A percentile compares a stretch with the other conserved stretches of the same genome.
phyloP scores from a whole-genome alignment of 2,329 filamentous ascomycete genomes.

The Xylaria sp. region DNA sequence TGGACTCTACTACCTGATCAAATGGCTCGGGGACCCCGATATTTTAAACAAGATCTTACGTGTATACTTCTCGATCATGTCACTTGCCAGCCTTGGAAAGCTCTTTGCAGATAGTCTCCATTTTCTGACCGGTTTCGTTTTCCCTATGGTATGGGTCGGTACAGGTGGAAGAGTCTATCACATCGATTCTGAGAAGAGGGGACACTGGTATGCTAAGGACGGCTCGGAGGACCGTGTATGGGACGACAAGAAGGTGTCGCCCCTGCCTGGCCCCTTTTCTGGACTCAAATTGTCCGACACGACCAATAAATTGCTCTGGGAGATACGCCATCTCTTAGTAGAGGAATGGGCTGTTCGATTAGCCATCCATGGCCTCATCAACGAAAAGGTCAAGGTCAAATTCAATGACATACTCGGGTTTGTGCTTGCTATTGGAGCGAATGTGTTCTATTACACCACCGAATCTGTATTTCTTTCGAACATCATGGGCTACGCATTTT shows the following conservation, averaged over 20 bases:
- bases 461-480: slow-evolving; percentile 75
- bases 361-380: slow-evolving; percentile 62
- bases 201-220: slow-evolving; percentile 52
- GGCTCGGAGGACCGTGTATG: slow-evolving; percentile 44
- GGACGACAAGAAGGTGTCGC: slow-evolving; percentile 51
- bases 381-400: slow-evolving; percentile 62
- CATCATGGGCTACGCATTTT: slow-evolving; percentile 86
- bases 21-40: slow-evolving; percentile 84
- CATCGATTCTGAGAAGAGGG: slow-evolving; percentile 56
- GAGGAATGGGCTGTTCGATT: slow-evolving; percentile 64
- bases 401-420: slow-evolving; percentile 68
- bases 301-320: slow-evolving; percentile 57
- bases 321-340: slow-evolving; percentile 61
- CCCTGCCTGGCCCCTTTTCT: slow-evolving; percentile 55
- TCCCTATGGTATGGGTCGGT: slow-evolving; percentile 75
- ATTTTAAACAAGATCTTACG: slow-evolving; percentile 85
- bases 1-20: slow-evolving; percentile 87
- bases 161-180: slow-evolving; percentile 57
- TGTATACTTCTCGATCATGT: slow-evolving; percentile 83
- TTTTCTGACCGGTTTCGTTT: slow-evolving; percentile 73
- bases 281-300: slow-evolving; percentile 44
- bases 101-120: slow-evolving; percentile 78
- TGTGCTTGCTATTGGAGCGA: slow-evolving; percentile 63
- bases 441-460: slow-evolving; percentile 75
- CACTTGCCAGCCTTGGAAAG: slow-evolving; percentile 78